Evolutionary conservation across 2,329 filamentous ascomycete genomes (phyloP).

Genomic region (Scedosporium aurantiacum): DNA sequence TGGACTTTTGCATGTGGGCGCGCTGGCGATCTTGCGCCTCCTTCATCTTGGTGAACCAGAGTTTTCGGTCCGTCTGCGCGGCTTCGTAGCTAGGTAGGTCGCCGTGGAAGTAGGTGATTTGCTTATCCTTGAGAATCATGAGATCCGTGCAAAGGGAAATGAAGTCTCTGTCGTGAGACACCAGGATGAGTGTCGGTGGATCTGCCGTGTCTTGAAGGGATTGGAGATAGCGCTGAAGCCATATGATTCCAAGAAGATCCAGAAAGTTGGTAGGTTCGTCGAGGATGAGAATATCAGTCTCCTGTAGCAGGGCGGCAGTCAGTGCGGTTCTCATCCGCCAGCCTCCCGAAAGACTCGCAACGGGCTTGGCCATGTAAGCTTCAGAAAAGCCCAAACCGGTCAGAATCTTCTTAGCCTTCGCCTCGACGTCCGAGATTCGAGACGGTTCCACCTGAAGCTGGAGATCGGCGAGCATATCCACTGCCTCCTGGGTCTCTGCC

Average conservation of each 20-base stretch:
- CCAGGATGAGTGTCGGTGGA: constrained; percentile 60
- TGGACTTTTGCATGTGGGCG: constrained; percentile 69
- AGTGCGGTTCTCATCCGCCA: constrained; percentile 63
- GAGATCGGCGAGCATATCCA: constrained; percentile 57
- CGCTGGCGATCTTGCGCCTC: constrained; percentile 73
- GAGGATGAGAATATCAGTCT: constrained; percentile 66
- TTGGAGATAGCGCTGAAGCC: constrained; percentile 65
- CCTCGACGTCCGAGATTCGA: constrained; percentile 53
- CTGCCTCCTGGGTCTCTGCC: constrained; percentile 56
- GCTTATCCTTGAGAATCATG: constrained; percentile 62
- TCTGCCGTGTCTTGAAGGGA: constrained; percentile 38
- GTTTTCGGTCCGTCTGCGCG: constrained; percentile 54
- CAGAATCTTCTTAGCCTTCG: constrained; percentile 54
- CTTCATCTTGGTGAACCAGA: constrained; percentile 63
- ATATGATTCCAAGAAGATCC: constrained; percentile 72
- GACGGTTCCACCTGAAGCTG: constrained; percentile 57
- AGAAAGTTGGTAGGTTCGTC: constrained; percentile 86
- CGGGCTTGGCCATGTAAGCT: constrained; percentile 43
- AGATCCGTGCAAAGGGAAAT: constrained; percentile 67
- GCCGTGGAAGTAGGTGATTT: constrained; percentile 63
- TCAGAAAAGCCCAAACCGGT: constrained; percentile 62
- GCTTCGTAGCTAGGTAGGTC: constrained; percentile 62
- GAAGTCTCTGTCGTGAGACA: constrained; percentile 79
- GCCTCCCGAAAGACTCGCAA: constrained; percentile 62
- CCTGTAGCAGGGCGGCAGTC: constrained; percentile 56